phyloP scores from a whole-genome alignment of 768 basidiomycete species.

The Hemileccinum rubropunctum region DNA sequence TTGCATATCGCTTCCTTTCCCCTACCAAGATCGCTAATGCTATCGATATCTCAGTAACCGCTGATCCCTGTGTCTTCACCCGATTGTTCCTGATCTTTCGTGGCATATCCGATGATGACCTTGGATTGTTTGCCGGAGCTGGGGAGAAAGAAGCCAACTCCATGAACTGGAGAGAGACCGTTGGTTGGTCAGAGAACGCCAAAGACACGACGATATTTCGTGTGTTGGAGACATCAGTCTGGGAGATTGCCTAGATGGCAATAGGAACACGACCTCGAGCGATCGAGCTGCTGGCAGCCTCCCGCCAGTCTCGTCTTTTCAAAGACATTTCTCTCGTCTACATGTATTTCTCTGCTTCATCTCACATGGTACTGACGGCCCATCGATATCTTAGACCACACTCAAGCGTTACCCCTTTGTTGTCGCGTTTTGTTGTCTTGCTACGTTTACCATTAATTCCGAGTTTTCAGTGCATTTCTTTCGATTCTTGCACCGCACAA shows the following conservation, averaged over 20 bases:
- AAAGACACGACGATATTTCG: constrained; percentile 75
- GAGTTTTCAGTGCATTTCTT: constrained; percentile 3
- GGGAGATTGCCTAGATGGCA: constrained; percentile 56
- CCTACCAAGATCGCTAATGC: constrained; percentile 79
- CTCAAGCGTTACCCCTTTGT: constrained; percentile 16
- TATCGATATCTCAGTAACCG: constrained; percentile 83
- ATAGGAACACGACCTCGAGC: background rate
- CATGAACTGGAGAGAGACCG: constrained; percentile 76
- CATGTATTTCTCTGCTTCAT: constrained; percentile 6
- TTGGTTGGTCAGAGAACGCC: constrained; percentile 79
- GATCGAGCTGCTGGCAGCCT: constrained; percentile 21
- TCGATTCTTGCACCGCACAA: background rate
- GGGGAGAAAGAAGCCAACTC: constrained; percentile 86
- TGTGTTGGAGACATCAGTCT: constrained; percentile 73
- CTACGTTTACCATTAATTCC: constrained; percentile 13
- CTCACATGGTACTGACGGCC: constrained; percentile 4
- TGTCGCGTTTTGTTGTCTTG: constrained; percentile 20
- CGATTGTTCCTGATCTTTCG: constrained; percentile 86
- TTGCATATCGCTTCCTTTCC: constrained; percentile 85
- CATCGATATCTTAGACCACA: constrained; percentile 28
- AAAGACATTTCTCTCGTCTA: constrained; percentile 10
- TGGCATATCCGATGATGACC: constrained; percentile 77
- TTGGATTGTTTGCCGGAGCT: constrained; percentile 67
- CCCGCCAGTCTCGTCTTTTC: constrained; percentile 2
- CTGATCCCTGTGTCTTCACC: constrained; percentile 78